Evolutionary conservation across 352 stramenopile genomes (phyloP), one percentile per base, ranked within the genome.

Genomic region (Lagenidium sp.): DNA sequence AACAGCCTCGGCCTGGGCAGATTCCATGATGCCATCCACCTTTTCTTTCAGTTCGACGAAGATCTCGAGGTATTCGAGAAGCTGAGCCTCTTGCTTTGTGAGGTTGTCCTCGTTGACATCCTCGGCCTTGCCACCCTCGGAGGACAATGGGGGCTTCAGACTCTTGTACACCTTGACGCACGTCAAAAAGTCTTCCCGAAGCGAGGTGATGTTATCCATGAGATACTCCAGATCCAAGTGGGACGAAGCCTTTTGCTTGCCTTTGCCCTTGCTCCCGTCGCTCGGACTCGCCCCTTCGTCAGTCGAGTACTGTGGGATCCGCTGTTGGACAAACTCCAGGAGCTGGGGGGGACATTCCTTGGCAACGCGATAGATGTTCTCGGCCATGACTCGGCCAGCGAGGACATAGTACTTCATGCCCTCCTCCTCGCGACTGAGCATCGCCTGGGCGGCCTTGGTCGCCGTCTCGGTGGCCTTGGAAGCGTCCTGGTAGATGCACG

Each of bases 31-130:
- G 5, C 63, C 66, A 31, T 91, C 79, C 12, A 89, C 79, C 47
- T 92, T 92, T 41, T 92, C 79, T 54, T 88, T 92, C 10, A 92
- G 56, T 52, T 92, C 79, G 20, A 81, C 57, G 57, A 90, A 91
- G 32, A 94, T 91, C 41, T 90, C 79, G 12, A 94, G 41, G 45
- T 82, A 88, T 37, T 94, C 76, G 19, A 94, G 57, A 48, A 94
- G 32, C 42, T 77, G 61, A 24, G 47, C 63, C 19, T 79, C 66
- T 18, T 69, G 44, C 20, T 65, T 60, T 15, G 50, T 57, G 25
- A 75, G 41, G 13, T 43, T 48, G 22, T 42, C 53, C 1, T 52
- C 52, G 21, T 39, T 57, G 21, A 19, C 26, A 1, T 38, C 34
- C 1, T 23, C 36, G 6, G 35, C 42, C 7, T 36, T 36, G 5